Evolutionary conservation across 1,284 basidiomycete genomes (phyloP).

Genomic region (Hypsizygus ulmarius): DNA sequence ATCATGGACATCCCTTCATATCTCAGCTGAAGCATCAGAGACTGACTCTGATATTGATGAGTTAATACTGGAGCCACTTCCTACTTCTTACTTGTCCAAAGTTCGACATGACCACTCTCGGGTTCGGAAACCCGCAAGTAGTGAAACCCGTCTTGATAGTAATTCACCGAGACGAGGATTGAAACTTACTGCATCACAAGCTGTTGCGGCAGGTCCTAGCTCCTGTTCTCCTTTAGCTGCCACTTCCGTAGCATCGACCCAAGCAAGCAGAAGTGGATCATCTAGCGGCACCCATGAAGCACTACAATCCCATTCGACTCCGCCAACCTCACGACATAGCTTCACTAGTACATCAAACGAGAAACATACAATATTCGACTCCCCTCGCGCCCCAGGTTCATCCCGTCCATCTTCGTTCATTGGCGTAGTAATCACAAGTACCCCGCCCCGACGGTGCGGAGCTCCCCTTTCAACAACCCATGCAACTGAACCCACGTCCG

Average conservation of each 20-base stretch:
- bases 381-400: background rate
- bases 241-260: no score
- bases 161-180: no score
- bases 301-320: no score
- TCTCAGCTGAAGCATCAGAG: background rate
- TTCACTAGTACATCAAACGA: no score
- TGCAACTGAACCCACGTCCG: background rate
- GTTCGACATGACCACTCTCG: background rate
- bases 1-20: conserved; percentile 7
- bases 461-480: background rate
- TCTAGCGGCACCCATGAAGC: no score
- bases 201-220: no score
- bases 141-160: no score
- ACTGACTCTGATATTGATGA: conserved; percentile 8
- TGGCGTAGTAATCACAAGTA: conserved; percentile 2
- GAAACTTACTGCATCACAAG: no score
- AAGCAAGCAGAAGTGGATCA: no score
- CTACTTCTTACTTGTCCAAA: background rate
- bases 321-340: no score
- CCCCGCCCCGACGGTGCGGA: background rate
- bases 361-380: no score
- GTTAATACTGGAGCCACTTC: background rate
- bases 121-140: background rate
- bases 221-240: background rate
- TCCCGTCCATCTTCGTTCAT: background rate